A percentile compares a stretch with the other conserved stretches of the same genome.
Conservation (phyloP, 2,329 filamentous ascomycete species). For the Ophiostoma tasmaniense region DNA sequence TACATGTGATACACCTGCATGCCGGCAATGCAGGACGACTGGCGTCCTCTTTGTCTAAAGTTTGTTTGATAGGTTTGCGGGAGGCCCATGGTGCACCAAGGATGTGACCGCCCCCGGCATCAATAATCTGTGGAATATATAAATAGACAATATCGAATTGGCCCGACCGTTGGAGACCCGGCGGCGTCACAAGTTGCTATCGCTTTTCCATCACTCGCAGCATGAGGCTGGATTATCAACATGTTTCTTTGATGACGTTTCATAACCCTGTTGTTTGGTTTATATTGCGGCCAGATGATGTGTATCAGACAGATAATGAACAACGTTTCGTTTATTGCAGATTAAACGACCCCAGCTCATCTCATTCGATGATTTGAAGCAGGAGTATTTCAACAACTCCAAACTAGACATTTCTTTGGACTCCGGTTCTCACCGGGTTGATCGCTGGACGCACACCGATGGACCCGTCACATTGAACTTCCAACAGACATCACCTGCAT, state of each 20-base stretch:
- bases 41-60: neutral
- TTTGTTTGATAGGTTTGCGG: neutral
- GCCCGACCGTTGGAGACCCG: neutral
- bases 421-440: neutral
- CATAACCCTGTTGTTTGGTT: neutral
- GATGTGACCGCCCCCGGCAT: neutral
- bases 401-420: no score
- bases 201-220: neutral
- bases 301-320: neutral
- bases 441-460: neutral
- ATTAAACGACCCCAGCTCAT: no score
- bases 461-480: neutral
- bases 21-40: neutral
- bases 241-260: no score
- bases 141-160: neutral
- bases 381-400: no score
- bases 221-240: neutral
- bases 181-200: neutral
- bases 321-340: neutral
- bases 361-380: no score
- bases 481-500: neutral
- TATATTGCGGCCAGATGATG: neutral
- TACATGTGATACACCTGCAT: neutral
- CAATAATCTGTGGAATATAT: neutral
- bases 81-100: neutral